These are phyloP conservation scores for Podila epigama DNA, from an alignment of 192 early-diverging fungal genomes.

Conservation along the genomic window DNA sequence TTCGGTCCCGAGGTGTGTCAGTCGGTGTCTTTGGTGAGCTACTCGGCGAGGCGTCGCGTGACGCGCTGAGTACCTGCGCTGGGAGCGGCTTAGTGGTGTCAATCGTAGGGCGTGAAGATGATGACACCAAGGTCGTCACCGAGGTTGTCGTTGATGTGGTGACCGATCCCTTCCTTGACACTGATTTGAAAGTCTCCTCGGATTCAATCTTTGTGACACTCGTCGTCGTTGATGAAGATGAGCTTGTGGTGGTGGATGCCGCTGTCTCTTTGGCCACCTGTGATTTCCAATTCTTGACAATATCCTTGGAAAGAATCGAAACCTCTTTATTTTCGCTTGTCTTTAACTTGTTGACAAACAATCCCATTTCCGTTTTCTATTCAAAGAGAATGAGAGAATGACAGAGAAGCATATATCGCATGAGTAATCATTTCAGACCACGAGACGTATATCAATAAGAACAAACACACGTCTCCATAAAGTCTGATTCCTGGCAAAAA, in stretches of 20 bases:
- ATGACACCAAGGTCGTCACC: neutral
- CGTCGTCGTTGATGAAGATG: slow-evolving; percentile 7
- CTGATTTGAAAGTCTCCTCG: slow-evolving; percentile 7
- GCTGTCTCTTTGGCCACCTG: slow-evolving; percentile 58
- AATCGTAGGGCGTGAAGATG: slow-evolving; percentile 12
- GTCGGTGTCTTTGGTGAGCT: slow-evolving; percentile 51
- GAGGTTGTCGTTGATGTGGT: slow-evolving; percentile 3
- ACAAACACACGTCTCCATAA: no score
- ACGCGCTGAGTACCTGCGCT: slow-evolving; percentile 9
- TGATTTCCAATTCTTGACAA: slow-evolving; percentile 87
- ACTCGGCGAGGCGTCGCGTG: slow-evolving; percentile 21
- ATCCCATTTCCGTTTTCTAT: slow-evolving; percentile 82
- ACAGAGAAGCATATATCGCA: no score
- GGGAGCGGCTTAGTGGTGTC: slow-evolving; percentile 28
- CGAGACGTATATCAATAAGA: no score
- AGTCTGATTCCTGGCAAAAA: no score
- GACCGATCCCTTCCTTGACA: slow-evolving; percentile 8
- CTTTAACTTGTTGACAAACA: slow-evolving; percentile 77
- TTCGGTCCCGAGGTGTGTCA: slow-evolving; percentile 59
- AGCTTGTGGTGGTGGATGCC: slow-evolving; percentile 9
- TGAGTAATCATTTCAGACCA: no score
- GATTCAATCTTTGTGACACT: no score
- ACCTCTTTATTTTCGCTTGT: slow-evolving; percentile 67
- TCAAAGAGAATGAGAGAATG: neutral
- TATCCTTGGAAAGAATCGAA: slow-evolving; percentile 66